These are phyloP conservation scores for Setaria italica DNA, from an alignment of 202 grass and related monocot genomes.

Conservation along the genomic window DNA sequence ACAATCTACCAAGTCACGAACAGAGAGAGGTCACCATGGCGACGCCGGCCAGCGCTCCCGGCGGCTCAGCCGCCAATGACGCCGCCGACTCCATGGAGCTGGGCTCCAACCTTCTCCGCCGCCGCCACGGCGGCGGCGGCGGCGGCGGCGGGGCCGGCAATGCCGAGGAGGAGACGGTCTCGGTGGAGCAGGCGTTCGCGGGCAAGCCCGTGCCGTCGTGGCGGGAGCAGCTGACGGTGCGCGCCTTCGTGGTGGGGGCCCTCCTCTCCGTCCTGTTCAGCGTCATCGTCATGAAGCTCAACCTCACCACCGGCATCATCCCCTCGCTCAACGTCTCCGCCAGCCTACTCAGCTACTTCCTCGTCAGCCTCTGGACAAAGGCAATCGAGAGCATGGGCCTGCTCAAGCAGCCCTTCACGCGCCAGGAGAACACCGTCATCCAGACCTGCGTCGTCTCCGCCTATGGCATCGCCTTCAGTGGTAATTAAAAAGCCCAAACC, in stretches of 20 bases:
- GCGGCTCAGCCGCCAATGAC: not conserved
- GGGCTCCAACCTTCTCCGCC: conserved; percentile 24
- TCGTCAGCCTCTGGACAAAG: conserved; percentile 68
- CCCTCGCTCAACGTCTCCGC: conserved; percentile 69
- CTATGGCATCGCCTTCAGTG: conserved; percentile 76
- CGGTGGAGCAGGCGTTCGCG: conserved; percentile 59
- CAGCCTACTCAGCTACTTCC: conserved; percentile 74
- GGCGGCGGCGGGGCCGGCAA: not conserved
- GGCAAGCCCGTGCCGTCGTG: conserved; percentile 56
- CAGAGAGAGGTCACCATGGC: conserved; percentile 32
- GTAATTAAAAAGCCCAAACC: not conserved
- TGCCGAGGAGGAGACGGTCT: conserved; percentile 13
- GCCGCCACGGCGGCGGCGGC: conserved; percentile 30
- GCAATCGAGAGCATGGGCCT: conserved; percentile 52
- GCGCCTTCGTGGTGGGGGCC: conserved; percentile 59
- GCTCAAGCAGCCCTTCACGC: conserved; percentile 73
- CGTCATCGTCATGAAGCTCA: conserved; percentile 81
- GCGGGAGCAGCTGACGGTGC: conserved; percentile 61
- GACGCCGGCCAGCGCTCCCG: not conserved
- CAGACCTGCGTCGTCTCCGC: conserved; percentile 91
- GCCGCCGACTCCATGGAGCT: conserved; percentile 12
- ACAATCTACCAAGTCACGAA: not conserved
- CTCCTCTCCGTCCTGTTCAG: conserved; percentile 61
- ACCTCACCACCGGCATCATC: conserved; percentile 74
- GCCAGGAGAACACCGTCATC: conserved; percentile 94